Evolutionary conservation across 495 filamentous ascomycete genomes (phyloP).

Genomic region (Penicillium daleae): DNA sequence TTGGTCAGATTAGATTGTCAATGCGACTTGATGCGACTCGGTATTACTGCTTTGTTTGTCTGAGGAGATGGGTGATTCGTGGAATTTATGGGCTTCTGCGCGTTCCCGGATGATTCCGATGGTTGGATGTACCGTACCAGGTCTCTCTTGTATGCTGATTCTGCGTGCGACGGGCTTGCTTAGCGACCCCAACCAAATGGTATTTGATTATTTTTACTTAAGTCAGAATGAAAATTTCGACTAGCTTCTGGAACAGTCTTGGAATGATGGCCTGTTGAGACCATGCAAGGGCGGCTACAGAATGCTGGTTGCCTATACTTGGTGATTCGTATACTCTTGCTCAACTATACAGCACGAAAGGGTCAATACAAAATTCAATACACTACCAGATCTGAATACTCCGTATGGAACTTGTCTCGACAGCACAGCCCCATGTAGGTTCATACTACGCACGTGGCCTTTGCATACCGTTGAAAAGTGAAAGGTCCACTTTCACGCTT

Average conservation of each 20-base stretch:
- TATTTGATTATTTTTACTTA: not conserved
- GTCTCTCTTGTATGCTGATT: not conserved
- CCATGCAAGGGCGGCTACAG: not conserved
- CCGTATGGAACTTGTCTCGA: not conserved
- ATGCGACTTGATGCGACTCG: not conserved
- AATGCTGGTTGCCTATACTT: conserved; percentile 2
- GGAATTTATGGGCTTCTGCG: not conserved
- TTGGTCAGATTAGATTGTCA: not conserved
- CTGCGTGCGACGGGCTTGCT: not conserved
- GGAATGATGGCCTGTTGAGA: not conserved
- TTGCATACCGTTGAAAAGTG: not conserved
- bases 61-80: conserved; percentile 2
- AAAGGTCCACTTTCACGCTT: not conserved
- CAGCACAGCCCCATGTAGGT: not conserved
- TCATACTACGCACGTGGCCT: not conserved
- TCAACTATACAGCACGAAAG: not conserved
- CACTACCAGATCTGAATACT: not conserved
- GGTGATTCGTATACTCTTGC: not conserved
- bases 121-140: not conserved
- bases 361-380: not conserved
- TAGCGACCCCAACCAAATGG: not conserved
- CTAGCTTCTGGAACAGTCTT: not conserved
- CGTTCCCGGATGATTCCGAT: conserved; percentile 1
- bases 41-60: not conserved
- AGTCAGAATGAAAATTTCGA: not conserved